phyloP scores from a whole-genome alignment of 2,329 filamentous ascomycete genomes.

The Daldinia sp. region DNA sequence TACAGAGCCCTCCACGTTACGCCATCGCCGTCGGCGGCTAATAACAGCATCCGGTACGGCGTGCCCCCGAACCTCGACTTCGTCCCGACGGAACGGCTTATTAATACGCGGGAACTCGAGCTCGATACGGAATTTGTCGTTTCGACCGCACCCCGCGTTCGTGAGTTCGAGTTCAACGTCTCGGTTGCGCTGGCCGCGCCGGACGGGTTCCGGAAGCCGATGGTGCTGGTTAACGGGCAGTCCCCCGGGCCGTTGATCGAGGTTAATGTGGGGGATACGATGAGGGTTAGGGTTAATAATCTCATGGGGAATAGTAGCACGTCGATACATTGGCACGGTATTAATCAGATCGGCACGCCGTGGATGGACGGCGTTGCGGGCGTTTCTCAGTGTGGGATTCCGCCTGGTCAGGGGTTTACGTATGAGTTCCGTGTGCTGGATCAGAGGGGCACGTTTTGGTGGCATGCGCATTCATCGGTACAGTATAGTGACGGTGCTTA shows the following conservation, averaged over 20 bases:
- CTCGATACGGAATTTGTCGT: constrained; percentile 43
- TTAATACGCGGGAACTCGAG: constrained; percentile 44
- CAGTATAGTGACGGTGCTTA: constrained; percentile 73
- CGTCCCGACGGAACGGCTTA: constrained; percentile 37
- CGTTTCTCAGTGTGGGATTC: constrained; percentile 68
- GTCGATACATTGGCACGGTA: constrained; percentile 73
- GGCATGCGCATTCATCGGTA: constrained; percentile 68
- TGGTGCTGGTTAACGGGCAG: constrained; percentile 53
- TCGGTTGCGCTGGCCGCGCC: constrained; percentile 46
- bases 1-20: constrained; percentile 4
- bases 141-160: constrained; percentile 25
- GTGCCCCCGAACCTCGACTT: constrained; percentile 37
- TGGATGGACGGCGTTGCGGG: constrained; percentile 72
- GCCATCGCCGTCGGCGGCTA: constrained; percentile 3
- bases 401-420: constrained; percentile 62
- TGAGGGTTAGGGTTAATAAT: constrained; percentile 54
- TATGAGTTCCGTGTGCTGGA: constrained; percentile 65
- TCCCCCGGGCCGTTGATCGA: constrained; percentile 56
- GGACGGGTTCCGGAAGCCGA: constrained; percentile 50
- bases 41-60: constrained; percentile 38
- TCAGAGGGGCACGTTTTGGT: constrained; percentile 56
- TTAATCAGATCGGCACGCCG: constrained; percentile 69
- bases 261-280: constrained; percentile 54
- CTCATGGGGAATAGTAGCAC: constrained; percentile 52
- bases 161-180: constrained; percentile 49